Evolutionary conservation across 257 asterid genomes (phyloP), one percentile per base, ranked within the genome.

Genomic region (Nicotiana attenuata): DNA sequence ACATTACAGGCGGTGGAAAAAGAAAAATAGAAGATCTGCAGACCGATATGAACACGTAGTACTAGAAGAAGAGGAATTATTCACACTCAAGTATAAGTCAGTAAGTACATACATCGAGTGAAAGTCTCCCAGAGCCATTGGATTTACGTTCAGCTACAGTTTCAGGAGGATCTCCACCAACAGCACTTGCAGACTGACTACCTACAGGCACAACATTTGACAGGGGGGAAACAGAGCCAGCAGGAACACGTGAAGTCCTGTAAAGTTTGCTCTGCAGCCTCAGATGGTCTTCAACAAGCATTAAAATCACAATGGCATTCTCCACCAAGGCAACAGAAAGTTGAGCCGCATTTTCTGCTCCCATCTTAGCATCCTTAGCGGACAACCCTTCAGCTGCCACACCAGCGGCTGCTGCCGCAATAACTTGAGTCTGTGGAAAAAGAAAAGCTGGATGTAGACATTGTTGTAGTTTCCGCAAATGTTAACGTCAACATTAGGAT

Each of bases 361-460:
- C 97, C 80, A 91, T 85, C 92, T 92, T 96, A 14, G 99, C 97
- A 84, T 89, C 94, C 89, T 81, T 90, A 82, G 99, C 97, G 57
- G 93, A 82, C 91, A 96, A 88, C 77, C 99, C 97, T 83, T 89
- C 99, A 61, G 99, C 97, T 56, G 99, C 99, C 86, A 94, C 97
- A 82, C 97, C 97, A 94, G 99, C 99, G 81, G 99, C 97, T n/a
- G 99, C 98, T 45, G 97, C 91, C 85, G 99, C 99, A 92, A 96
- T 96, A 82, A 94, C 95, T 90, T 96, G 98, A 88, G 97, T 96
- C 99, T 96, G 97, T 81, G 80, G 88, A 79, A 88, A 82, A 75
- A 88, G 68, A 92, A 89, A 89, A 82, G 80, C 83, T 66, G 77
- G 85, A 90, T 76, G 83, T 81, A 88, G 87, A 86, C 65, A 81